phyloP scores from a whole-genome alignment of 768 basidiomycete species.

The Galerina sulciceps region DNA sequence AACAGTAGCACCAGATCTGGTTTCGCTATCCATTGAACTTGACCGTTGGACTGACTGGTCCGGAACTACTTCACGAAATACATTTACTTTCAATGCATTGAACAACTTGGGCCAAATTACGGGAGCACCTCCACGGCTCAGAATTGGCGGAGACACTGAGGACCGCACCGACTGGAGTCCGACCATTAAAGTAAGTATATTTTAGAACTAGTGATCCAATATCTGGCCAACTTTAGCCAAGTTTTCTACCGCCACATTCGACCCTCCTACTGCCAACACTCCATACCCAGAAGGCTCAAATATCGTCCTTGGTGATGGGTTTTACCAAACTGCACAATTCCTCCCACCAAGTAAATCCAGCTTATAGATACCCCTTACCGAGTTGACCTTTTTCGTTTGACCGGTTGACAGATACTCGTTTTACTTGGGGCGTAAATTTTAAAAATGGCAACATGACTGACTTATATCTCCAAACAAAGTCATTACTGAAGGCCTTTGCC shows the following conservation, averaged over 20 bases:
- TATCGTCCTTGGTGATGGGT: constrained; percentile 62
- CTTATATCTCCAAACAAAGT: constrained; percentile 48
- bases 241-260: constrained; percentile 55
- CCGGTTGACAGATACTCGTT: constrained; percentile 49
- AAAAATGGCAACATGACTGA: constrained; percentile 55
- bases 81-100: constrained; percentile 63
- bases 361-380: constrained; percentile 2
- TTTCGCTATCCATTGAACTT: constrained; percentile 66
- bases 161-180: constrained; percentile 63
- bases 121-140: constrained; percentile 57
- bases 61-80: constrained; percentile 53
- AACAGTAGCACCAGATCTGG: background rate
- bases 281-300: constrained; percentile 72
- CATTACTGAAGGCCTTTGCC: constrained; percentile 52
- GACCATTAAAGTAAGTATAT: constrained; percentile 41
- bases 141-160: constrained; percentile 62
- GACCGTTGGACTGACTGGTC: constrained; percentile 74
- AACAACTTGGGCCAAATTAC: constrained; percentile 57
- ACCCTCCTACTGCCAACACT: constrained; percentile 45
- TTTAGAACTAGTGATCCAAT: background rate
- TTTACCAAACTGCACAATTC: constrained; percentile 54
- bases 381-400: background rate
- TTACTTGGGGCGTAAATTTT: constrained; percentile 75
- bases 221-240: constrained; percentile 15
- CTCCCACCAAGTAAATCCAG: constrained; percentile 49